Evolutionary conservation across 192 early-diverging fungal genomes (phyloP), one percentile per base, ranked within the genome.

Genomic region (Funneliformis mosseae): DNA sequence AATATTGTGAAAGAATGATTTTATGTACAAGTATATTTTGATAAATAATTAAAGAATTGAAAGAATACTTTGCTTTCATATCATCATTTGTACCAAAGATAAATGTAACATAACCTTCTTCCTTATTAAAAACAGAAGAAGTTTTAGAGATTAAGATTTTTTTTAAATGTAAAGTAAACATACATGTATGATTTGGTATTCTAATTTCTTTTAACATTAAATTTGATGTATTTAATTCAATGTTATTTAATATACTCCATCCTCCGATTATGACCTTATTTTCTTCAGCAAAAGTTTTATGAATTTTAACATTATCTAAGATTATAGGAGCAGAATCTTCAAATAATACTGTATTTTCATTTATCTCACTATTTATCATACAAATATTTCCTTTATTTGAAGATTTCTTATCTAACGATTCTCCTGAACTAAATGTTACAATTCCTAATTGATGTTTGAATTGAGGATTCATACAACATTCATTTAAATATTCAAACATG

Each of bases 61-160:
- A 69, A 39, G 67, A 69, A 27, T 69, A 11, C 14, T 5, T 39
- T 39, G 67, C 67, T 61, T 86, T 86, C 82, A 86, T 83, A 28
- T 86, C 85, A 76, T 86, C 85, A 39, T 80, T 69, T 62, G 81
- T 67, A 2, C 83, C 83, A 60, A 86, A 80, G 28, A 83, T 79
- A 69, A 86, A 86, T 1, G 83, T 83, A 18, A 82, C 83, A 80
- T 82, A 86, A n/a, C 80, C 85, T 3, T 77, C 48, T n/a, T 80
- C 74, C 1, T 28, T 27, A 28, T 50, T 16, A 43, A 10, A 72
- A 8, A 16, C 0, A 3, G n/a, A 25, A 10, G 28, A 70, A 11
- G 16, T 28, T 23, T 55, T 23, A n/a, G 27, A 46, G 28, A n/a
- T 16, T 71, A 23, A 27, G 16, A 27, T 28, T 38, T 18, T 38